These are phyloP conservation scores for Jaltomata sinuosa DNA, from an alignment of 257 asterid genomes.

Conservation along the genomic window DNA sequence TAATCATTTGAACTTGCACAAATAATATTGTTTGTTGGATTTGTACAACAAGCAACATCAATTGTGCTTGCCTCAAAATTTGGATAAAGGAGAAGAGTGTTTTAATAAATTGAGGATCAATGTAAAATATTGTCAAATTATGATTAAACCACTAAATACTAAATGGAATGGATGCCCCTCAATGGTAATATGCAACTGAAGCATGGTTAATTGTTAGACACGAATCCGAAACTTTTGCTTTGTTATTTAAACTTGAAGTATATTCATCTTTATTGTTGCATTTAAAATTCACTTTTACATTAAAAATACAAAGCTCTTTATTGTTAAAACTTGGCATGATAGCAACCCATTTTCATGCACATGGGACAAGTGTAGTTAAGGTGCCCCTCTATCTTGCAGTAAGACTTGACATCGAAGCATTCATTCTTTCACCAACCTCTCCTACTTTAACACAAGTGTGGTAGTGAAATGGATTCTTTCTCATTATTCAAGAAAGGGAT, in stretches of 20 bases:
- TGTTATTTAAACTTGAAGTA: neutral
- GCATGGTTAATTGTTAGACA: neutral
- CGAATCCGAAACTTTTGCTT: neutral
- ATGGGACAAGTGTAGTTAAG: neutral
- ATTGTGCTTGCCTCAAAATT: neutral
- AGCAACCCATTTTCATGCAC: neutral
- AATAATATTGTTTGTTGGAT: neutral
- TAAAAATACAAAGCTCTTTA: neutral
- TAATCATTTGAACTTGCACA: neutral
- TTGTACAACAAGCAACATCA: neutral
- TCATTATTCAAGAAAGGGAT: neutral
- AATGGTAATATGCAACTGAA: neutral
- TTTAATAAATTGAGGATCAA: neutral
- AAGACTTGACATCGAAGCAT: conserved; percentile 9
- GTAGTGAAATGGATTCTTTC: neutral
- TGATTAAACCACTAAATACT: neutral
- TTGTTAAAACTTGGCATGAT: neutral
- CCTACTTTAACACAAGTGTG: neutral
- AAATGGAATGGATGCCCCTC: neutral
- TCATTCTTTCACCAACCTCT: conserved; percentile 6
- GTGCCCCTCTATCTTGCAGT: neutral
- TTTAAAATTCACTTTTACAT: neutral
- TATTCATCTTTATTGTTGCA: neutral
- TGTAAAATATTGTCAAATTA: neutral
- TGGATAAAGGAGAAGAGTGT: neutral